Base-by-base conservation (phyloP, 495 filamentous ascomycete genomes). In the Amphirosellinia nigrospora region DNA sequence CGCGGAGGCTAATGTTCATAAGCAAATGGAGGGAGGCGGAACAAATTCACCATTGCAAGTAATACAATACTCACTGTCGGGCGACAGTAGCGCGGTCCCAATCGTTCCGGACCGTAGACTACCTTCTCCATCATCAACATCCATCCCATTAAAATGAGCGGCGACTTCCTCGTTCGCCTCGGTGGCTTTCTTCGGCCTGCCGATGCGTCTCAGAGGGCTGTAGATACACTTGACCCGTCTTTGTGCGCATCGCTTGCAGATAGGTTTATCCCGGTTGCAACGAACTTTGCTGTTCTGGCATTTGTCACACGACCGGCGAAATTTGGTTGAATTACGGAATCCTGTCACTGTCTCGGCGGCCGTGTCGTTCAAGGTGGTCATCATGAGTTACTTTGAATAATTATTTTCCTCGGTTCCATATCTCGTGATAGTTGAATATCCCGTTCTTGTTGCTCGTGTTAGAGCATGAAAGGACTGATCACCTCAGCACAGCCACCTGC, bases 251-350 rank as follows among this genome's bases (percentile, higher is more conserved):
- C 83, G 73, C 16, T 77, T 78, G 65, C 84, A 86, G 2, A 79
- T 78, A 15, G 81, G 82, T 41, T 80, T 82, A 65, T 85, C 82
- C 65, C 83, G 82, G 43, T 82, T 82, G 73, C 84, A 86, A n/a
- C 82, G 78, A 26, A 86, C 81, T 63, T 86, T 86, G 15, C 80
- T 81, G 58, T 85, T 79, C 55, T 85, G 82, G 43, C 83, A 86
- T 21, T 82, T 79, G 67, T 86, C 84, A 73, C 84, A 86, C 0
- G 83, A 85, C 0, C 79, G 79, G 60, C 83, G 82, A 45, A 84
- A 77, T 63, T 83, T 84, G 58, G 82, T 30, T 7, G 59, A 9
- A 19, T 64, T 48, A 15, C 30, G 50, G 7, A 36, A 36, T 7
- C 34, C 34, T 7, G 7, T 7, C 3, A 7, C 34, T 36, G 34